These are phyloP conservation scores for Suhomyces yuchorum DNA, from an alignment of 1,139 yeast genomes.

Conservation along the genomic window DNA sequence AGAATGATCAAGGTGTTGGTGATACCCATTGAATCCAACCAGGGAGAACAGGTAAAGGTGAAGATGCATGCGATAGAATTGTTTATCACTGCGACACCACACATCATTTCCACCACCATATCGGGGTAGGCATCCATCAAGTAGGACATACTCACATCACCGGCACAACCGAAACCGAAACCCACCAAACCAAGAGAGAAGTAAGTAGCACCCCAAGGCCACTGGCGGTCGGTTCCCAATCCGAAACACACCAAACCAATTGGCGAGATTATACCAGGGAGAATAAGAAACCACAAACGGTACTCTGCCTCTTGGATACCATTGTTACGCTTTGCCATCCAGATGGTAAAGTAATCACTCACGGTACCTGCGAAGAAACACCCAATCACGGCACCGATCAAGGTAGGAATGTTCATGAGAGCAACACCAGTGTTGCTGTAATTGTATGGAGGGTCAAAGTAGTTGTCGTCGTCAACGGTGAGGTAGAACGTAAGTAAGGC, in stretches of 20 bases:
- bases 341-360: conserved; percentile 40
- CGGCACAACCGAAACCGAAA: conserved; percentile 40
- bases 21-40: conserved; percentile 36
- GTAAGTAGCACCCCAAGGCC: conserved; percentile 39
- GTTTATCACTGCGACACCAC: conserved; percentile 40
- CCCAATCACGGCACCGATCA: conserved; percentile 42
- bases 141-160: conserved; percentile 42
- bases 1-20: conserved; percentile 38
- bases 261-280: conserved; percentile 41
- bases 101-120: conserved; percentile 41
- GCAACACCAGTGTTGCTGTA: conserved; percentile 35
- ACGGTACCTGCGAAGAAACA: conserved; percentile 42
- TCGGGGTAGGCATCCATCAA: conserved; percentile 46
- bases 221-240: conserved; percentile 33
- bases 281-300: conserved; percentile 35
- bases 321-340: conserved; percentile 39
- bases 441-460: conserved; percentile 35
- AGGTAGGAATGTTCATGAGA: conserved; percentile 40
- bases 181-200: conserved; percentile 41
- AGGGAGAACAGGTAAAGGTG: conserved; percentile 44
- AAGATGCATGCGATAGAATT: conserved; percentile 41
- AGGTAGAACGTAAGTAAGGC: conserved; percentile 42
- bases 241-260: conserved; percentile 40
- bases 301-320: conserved; percentile 45
- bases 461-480: conserved; percentile 40